Evolutionary conservation across 2,329 filamentous ascomycete genomes (phyloP).

Genomic region (Alternaria arborescens): DNA sequence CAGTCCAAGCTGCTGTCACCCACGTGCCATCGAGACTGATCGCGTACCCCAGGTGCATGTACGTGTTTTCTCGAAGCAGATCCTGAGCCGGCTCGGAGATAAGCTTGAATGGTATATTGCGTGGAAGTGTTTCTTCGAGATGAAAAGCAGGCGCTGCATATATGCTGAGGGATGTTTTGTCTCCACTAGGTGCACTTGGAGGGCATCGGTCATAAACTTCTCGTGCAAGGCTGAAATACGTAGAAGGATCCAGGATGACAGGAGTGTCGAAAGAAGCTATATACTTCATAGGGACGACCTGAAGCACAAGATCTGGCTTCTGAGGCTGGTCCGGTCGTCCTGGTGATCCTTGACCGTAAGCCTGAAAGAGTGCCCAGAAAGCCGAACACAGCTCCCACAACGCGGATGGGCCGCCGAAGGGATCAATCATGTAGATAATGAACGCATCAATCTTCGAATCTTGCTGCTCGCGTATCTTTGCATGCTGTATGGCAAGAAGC

Average conservation of each 20-base stretch:
- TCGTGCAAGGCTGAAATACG: conserved; percentile 70
- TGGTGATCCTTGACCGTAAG: conserved; percentile 63
- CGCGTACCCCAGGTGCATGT: conserved; percentile 82
- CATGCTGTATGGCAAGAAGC: conserved; percentile 44
- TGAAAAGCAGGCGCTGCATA: conserved; percentile 74
- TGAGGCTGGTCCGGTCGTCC: conserved; percentile 45
- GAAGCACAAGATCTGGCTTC: conserved; percentile 73
- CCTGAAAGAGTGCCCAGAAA: conserved; percentile 76
- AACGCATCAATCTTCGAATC: conserved; percentile 64
- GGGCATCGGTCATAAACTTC: conserved; percentile 81
- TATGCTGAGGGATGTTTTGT: conserved; percentile 58
- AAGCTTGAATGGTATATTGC: conserved; percentile 78
- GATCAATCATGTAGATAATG: conserved; percentile 80
- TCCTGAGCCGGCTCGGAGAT: conserved; percentile 73
- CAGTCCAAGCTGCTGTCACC: conserved; percentile 83
- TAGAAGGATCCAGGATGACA: conserved; percentile 67
- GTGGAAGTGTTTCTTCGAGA: conserved; percentile 74
- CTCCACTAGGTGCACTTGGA: conserved; percentile 49
- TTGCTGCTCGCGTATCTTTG: conserved; percentile 44
- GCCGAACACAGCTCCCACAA: conserved; percentile 74
- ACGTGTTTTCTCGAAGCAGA: conserved; percentile 78
- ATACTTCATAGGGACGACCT: conserved; percentile 75
- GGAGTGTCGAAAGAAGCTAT: conserved; percentile 70
- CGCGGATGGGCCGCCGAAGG: conserved; percentile 67
- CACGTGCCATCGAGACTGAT: conserved; percentile 78